Evolutionary conservation across 805 yeast species (phyloP), one percentile per base, ranked within the genome.

Genomic region (Barnettozyma californica): DNA sequence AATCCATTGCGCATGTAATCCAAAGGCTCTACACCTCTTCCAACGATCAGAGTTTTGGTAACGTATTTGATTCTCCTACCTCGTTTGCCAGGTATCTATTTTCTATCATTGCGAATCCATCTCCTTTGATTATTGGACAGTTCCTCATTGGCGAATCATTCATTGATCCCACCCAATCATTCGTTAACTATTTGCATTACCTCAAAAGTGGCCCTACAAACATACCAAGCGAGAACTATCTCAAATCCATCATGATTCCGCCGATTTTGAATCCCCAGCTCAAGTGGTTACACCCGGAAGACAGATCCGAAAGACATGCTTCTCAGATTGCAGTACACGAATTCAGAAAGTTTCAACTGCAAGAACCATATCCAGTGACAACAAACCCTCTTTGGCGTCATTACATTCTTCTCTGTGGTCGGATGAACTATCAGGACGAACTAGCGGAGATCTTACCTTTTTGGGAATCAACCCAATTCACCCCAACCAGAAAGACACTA

Each of bases 271-370:
- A 49, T 10, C 36, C 53, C 1, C 38, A 50, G 1, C 45, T 74
- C 3, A 44, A 65, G 16, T 83, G 87, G 87, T 7, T 8, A n/a
- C 44, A 46, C 21, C 41, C 41, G 10, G 20, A 11, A 13, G 42
- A 42, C 34, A 79, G 69, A 9, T 64, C 66, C 1, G 20, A 23
- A 6, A 44, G 71, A 36, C 75, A 66, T 45, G 86, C 90, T 0
- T 69, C 83, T 1, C 87, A 83, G 54, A 68, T 80, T 23, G 81
- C 86, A 0, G 69, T 81, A 2, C 73, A 69, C 35, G 87, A 83
- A 59, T 77, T 83, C 62, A 73, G 77, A 48, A 52, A 52, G 25
- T 61, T 64, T 55, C 68, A 71, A 1, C 65, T 75, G 37, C 72
- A 25, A 19, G 26, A 27, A 3, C 9, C 64, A n/a, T n/a, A 20